Evolutionary conservation across 2,329 filamentous ascomycete species (phyloP).

Genomic region (Penicillium sclerotigenum): DNA sequence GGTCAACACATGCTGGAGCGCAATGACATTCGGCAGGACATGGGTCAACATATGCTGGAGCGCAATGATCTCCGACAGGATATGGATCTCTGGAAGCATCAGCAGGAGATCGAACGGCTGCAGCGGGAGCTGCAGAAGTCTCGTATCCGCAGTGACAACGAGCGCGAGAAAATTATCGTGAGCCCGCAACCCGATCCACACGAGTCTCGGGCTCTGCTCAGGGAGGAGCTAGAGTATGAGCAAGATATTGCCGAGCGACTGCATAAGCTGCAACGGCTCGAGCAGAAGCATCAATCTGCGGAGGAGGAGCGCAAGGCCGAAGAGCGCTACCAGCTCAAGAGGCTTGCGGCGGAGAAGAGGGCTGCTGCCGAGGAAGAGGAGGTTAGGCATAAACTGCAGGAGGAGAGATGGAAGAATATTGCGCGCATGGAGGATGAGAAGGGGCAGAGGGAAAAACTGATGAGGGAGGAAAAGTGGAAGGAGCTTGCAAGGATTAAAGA

Average conservation of each 20-base stretch:
- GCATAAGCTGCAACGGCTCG: conserved; percentile 35
- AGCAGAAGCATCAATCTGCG: conserved; percentile 40
- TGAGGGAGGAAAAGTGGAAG: conserved; percentile 8
- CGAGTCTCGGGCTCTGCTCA: conserved; percentile 29
- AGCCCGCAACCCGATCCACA: conserved; percentile 21
- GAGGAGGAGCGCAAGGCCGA: conserved; percentile 19
- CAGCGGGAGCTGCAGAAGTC: conserved; percentile 33
- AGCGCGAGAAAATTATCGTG: not conserved
- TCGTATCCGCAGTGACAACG: conserved; percentile 12
- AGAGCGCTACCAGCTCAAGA: conserved; percentile 18
- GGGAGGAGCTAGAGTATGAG: conserved; percentile 45
- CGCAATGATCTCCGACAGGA: conserved; percentile 34
- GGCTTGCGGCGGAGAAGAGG: conserved; percentile 31
- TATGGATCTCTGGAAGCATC: conserved; percentile 34
- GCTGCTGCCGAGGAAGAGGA: conserved; percentile 35
- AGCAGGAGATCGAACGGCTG: conserved; percentile 37
- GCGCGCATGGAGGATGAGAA: conserved; percentile 27
- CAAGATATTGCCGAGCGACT: conserved; percentile 40
- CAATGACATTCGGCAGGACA: conserved; percentile 30
- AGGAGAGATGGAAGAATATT: conserved; percentile 32
- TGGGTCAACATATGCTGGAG: conserved; percentile 36
- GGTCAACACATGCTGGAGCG: conserved; percentile 36
- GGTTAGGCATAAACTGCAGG: conserved; percentile 28
- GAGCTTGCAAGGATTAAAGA: conserved; percentile 22
- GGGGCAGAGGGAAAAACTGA: conserved; percentile 29